phyloP scores from a whole-genome alignment of 805 yeast genomes.

The Lipomyces spencermartinsiae region DNA sequence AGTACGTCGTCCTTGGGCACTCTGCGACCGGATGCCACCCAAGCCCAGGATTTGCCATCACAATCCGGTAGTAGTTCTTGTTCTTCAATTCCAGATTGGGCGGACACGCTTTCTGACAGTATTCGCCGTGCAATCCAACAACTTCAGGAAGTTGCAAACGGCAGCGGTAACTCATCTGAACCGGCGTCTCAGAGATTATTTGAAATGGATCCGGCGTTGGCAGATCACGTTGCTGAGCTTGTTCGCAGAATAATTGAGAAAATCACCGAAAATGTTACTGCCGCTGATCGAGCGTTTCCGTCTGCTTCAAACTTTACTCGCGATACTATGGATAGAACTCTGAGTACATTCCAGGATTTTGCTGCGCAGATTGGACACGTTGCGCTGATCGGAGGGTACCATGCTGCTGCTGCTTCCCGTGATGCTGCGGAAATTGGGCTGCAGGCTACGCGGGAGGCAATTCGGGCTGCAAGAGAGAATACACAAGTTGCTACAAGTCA shows the following conservation, averaged over 20 bases:
- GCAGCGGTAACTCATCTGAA: background rate
- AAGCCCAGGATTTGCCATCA: background rate
- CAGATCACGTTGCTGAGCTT: slow-evolving; percentile 29
- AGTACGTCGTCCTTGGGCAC: background rate
- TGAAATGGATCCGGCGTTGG: slow-evolving; percentile 25
- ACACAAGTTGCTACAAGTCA: slow-evolving; percentile 28
- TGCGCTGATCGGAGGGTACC: slow-evolving; percentile 21
- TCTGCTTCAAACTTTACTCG: slow-evolving; percentile 10
- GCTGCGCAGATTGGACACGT: slow-evolving; percentile 31
- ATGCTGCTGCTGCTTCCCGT: slow-evolving; percentile 25
- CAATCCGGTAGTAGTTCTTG: background rate
- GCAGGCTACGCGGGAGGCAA: slow-evolving; percentile 27
- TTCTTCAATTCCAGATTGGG: slow-evolving; percentile 12
- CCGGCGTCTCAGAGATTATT: background rate
- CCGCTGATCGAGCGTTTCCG: slow-evolving; percentile 14
- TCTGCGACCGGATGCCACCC: background rate
- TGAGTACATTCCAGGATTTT: slow-evolving; percentile 27
- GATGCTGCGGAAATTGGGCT: slow-evolving; percentile 24
- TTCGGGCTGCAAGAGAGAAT: slow-evolving; percentile 26
- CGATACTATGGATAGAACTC: slow-evolving; percentile 24
- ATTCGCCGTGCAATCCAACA: slow-evolving; percentile 26
- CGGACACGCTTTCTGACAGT: slow-evolving; percentile 22
- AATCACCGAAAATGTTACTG: slow-evolving; percentile 13
- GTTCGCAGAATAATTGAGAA: slow-evolving; percentile 27
- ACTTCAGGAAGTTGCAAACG: slow-evolving; percentile 21